A percentile compares a stretch with the other conserved stretches of the same genome.
phyloP scores from a whole-genome alignment of 768 basidiomycete species.

The Dendrothele bispora region DNA sequence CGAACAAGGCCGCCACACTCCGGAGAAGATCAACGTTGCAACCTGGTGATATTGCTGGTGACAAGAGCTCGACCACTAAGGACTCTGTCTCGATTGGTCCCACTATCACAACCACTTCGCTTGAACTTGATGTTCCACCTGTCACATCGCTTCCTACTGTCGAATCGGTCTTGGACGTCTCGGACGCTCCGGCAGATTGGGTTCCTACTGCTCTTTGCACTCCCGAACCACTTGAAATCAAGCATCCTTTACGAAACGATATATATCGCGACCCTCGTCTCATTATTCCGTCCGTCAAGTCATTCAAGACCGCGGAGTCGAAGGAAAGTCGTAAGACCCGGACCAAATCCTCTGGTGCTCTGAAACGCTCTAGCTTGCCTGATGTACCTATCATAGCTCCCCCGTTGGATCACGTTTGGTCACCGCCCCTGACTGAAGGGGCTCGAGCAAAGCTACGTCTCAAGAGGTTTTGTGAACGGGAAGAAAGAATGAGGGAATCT shows the following conservation, averaged over 20 bases:
- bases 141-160: no score
- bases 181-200: not conserved
- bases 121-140: no score
- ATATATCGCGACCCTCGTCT: not conserved
- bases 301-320: not conserved
- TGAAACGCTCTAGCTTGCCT: not conserved
- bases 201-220: conserved; percentile 6
- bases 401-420: conserved; percentile 34
- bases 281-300: not conserved
- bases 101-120: no score
- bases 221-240: conserved; percentile 1
- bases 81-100: no score
- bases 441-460: conserved; percentile 46
- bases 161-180: no score
- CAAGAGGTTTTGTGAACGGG: conserved; percentile 38
- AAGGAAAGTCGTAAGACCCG: not conserved
- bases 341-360: not conserved
- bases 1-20: no score
- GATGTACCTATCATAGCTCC: conserved; percentile 57
- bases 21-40: no score
- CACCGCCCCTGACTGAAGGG: conserved; percentile 33
- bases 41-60: no score
- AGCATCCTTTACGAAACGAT: not conserved
- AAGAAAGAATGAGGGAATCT: conserved; percentile 31
- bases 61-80: no score